Evolutionary conservation across 75 land plant genomes (phyloP).

Genomic region (Cunninghamia lanceolata): DNA sequence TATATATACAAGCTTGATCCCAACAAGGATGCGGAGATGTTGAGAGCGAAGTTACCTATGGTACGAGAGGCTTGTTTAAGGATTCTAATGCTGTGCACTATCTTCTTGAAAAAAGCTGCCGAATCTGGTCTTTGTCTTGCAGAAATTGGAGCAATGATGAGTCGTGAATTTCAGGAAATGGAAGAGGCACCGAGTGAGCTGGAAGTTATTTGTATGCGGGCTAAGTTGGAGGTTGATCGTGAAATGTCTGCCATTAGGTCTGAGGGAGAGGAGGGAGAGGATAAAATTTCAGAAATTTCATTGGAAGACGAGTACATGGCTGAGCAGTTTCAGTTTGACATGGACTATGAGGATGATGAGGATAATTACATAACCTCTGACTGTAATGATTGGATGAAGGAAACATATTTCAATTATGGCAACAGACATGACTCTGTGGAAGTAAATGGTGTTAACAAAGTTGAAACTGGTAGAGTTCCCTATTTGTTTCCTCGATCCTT

Average conservation of each 20-base stretch:
- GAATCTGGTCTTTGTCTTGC: slow-evolving; percentile 61
- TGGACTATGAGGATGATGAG: slow-evolving; percentile 43
- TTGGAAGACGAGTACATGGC: slow-evolving; percentile 9
- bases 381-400: not conserved
- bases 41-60: slow-evolving; percentile 67
- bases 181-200: slow-evolving; percentile 82
- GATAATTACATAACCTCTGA: not conserved
- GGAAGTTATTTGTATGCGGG: slow-evolving; percentile 60
- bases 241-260: slow-evolving; percentile 19
- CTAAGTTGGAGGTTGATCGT: slow-evolving; percentile 34
- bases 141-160: slow-evolving; percentile 89
- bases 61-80: slow-evolving; percentile 74
- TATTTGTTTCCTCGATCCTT: not conserved
- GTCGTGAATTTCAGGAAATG: slow-evolving; percentile 58
- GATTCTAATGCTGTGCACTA: slow-evolving; percentile 64
- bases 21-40: slow-evolving; percentile 39
- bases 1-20: slow-evolving; percentile 68
- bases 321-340: slow-evolving; percentile 32
- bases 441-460: not conserved
- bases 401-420: not conserved
- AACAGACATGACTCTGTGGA: not conserved
- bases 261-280: slow-evolving; percentile 19
- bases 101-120: slow-evolving; percentile 70
- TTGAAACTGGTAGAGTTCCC: not conserved
- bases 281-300: slow-evolving; percentile 4